phyloP scores from a whole-genome alignment of 176 grass and related monocot species.

The Areca catechu region DNA sequence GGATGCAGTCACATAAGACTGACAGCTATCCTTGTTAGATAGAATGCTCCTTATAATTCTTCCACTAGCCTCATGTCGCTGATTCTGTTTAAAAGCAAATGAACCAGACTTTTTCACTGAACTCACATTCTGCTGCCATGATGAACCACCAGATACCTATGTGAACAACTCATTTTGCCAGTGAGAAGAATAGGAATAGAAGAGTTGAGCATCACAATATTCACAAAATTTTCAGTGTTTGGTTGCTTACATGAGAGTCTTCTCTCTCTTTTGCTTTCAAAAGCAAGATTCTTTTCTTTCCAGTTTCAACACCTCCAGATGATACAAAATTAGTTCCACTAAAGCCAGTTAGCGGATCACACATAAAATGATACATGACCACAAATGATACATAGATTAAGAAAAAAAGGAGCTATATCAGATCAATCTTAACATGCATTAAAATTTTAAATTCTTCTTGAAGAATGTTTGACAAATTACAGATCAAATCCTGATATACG shows the following conservation, averaged over 20 bases:
- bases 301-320: slow-evolving; percentile 12
- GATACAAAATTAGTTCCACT: background rate
- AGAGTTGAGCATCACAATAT: too few species aligned
- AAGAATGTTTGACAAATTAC: too few species aligned
- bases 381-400: too few species aligned
- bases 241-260: slow-evolving; percentile 4
- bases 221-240: too few species aligned
- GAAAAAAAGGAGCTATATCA: too few species aligned
- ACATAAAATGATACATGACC: too few species aligned
- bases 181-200: too few species aligned
- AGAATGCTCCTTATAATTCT: slow-evolving; percentile 19
- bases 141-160: slow-evolving; percentile 11
- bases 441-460: too few species aligned
- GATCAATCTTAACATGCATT: too few species aligned
- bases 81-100: slow-evolving; percentile 10
- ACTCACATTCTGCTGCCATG: slow-evolving; percentile 8
- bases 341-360: too few species aligned
- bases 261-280: slow-evolving; percentile 25
- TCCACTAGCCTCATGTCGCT: background rate
- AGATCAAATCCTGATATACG: too few species aligned
- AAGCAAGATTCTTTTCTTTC: slow-evolving; percentile 14
- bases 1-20: background rate
- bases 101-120: background rate
- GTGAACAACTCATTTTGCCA: background rate
- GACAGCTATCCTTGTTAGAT: slow-evolving; percentile 7